Percentiles rank a stretch among this genome's conserved stretches.
phyloP scores from a whole-genome alignment of 495 filamentous ascomycete species.

The Evernia prunastri region DNA sequence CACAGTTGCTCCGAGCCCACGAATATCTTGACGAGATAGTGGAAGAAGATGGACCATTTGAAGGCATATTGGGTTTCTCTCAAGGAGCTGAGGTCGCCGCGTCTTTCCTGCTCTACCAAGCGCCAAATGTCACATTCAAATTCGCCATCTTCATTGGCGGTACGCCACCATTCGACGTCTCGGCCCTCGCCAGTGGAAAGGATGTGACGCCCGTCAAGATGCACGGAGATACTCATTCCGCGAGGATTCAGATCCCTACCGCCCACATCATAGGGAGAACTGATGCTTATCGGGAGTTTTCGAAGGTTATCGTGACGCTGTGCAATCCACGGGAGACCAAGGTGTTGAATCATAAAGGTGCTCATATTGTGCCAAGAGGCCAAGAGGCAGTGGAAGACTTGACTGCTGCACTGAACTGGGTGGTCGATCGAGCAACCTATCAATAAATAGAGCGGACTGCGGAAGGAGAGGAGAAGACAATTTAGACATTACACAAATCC shows the following conservation, averaged over 20 bases:
- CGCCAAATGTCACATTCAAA: constrained; percentile 22
- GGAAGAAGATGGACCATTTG: constrained; percentile 38
- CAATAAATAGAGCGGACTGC: not conserved
- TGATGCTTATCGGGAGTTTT: not conserved
- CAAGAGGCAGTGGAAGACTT: constrained; percentile 7
- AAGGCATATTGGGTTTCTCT: constrained; percentile 42
- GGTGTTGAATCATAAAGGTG: constrained; percentile 8
- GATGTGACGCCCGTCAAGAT: not conserved
- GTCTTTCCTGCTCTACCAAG: constrained; percentile 33
- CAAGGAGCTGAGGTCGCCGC: constrained; percentile 40
- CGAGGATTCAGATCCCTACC: constrained; percentile 3
- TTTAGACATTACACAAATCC: too few species aligned
- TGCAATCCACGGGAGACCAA: constrained; percentile 4
- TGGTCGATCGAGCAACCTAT: constrained; percentile 8
- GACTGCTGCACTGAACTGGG: constrained; percentile 8
- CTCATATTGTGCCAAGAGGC: constrained; percentile 9
- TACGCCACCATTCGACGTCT: constrained; percentile 18
- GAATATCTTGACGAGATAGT: constrained; percentile 33
- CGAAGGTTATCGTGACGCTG: not conserved
- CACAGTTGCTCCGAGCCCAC: constrained; percentile 25
- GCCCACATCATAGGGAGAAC: constrained; percentile 9
- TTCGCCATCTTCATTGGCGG: constrained; percentile 29
- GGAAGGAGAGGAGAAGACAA: not conserved
- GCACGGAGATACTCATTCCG: not conserved
- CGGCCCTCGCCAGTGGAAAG: not conserved